Evolutionary conservation across 140 eudicot species (phyloP).

Genomic region (Flaveria floridana): DNA sequence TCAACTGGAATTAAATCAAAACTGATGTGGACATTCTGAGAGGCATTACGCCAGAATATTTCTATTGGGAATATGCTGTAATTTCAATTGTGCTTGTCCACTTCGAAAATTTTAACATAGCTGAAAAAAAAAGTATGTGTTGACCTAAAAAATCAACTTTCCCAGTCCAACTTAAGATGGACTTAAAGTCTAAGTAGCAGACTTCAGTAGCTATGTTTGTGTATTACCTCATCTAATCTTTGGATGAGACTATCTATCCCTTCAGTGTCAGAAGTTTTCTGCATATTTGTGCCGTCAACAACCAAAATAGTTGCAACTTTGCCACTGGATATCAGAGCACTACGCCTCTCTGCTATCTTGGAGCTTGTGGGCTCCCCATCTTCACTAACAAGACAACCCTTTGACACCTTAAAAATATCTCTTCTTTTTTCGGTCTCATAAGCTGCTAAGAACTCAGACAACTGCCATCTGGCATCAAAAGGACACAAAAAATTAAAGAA

Average conservation of each 20-base stretch:
- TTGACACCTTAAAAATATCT: constrained; percentile 42
- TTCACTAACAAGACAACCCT: constrained; percentile 36
- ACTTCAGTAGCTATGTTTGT: constrained; percentile 16
- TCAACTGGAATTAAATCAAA: constrained; percentile 4
- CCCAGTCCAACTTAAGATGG: constrained; percentile 18
- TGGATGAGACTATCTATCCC: constrained; percentile 37
- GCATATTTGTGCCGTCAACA: constrained; percentile 36
- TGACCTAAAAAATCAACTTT: constrained; percentile 25
- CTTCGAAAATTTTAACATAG: not conserved
- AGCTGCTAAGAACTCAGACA: constrained; percentile 41
- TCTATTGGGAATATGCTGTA: not conserved
- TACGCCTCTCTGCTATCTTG: constrained; percentile 45
- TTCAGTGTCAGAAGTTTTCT: constrained; percentile 30
- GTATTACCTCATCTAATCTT: constrained; percentile 50
- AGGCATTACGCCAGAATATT: constrained; percentile 21
- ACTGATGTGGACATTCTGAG: constrained; percentile 2
- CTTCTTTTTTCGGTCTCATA: constrained; percentile 36
- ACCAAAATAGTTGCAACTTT: constrained; percentile 62
- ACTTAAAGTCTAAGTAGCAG: constrained; percentile 20
- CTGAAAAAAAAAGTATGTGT: not conserved
- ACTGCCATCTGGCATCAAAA: constrained; percentile 47
- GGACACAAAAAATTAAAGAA: constrained; percentile 14
- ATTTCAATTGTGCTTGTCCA: not conserved
- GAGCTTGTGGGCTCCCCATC: constrained; percentile 35
- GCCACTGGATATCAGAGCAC: constrained; percentile 56